Evolutionary conservation across 768 basidiomycete genomes (phyloP), one percentile per base, ranked within the genome.

Genomic region (Asterophora lycoperdoides): DNA sequence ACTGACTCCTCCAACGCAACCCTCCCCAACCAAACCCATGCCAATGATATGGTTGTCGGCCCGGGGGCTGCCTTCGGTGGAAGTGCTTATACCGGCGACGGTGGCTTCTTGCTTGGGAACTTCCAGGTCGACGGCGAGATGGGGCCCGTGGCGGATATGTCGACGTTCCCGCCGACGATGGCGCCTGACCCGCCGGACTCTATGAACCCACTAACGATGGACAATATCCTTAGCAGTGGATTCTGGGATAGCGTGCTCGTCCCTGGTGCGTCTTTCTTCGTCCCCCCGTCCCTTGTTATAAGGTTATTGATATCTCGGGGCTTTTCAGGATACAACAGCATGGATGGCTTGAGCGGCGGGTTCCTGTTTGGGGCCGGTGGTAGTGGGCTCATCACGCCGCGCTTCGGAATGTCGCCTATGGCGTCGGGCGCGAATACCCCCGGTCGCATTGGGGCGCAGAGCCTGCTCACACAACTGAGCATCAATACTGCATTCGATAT

Each of bases 161-260:
- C 84, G 40, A 89, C 82, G 46, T 91, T 91, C 77, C 89, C 89
- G 41, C 89, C 89, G n/a, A 89, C 85, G 44, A 89, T 90, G 85
- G 84, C 80, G 41, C 74, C 80, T 4, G 47, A 69, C 48, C 72
- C 75, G 48, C 72, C 75, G 46, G 73, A 76, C 30, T 40, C 62
- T 32, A 62, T 73, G 30, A 68, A 68, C 49, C 75, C 74, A 35
- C 60, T 92, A 52, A 83, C 87, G 43, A 90, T 93, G 85, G 90
- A 92, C 57, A 84, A 81, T 58, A 84, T 92, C 36, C 71, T 93
- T 44, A 84, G 80, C 52, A 80, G 74, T 50, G 81, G 80, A 35
- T 93, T 93, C 64, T 93, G 90, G 91, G 91, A 92, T 64, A 90
- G 77, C 56, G 81, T 92, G 59, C 78, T 93, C 30, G 84, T 93